Evolutionary conservation across 306 rosid genomes (phyloP), one percentile per base, ranked within the genome.

Genomic region (Fragaria iinumae): DNA sequence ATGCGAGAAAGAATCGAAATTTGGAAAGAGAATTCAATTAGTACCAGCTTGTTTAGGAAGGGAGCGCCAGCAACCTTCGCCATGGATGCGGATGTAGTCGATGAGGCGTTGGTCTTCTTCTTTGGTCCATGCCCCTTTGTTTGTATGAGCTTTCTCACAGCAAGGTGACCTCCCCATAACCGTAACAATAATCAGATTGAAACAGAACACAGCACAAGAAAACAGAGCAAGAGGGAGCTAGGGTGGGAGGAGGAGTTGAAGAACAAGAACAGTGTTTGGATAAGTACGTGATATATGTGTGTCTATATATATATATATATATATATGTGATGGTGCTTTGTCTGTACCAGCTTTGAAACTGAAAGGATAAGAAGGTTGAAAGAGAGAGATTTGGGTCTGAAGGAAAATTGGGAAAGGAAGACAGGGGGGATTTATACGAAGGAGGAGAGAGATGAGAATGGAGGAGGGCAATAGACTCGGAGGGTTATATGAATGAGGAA

Each of bases 21-120:
- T 62, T 62, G 67, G 67, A 27, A 60, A 60, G 66, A 25, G 32
- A 36, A 36, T 6, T 6, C 36, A 11, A 25, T 23, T 5, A 36
- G 9, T 69, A 90, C 95, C 96, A 0, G 96, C 96, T 20, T 89
- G 75, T 76, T 85, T 88, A 20, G 96, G 96, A 55, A 90, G 96
- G 71, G 92, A 88, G 5, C 96, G 92, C 96, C 96, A 90, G 73
- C 89, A 86, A n/a, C 96, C 96, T 67, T 90, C 92, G 45, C 96
- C 96, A 13, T 88, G 96, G 76, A 78, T 21, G 55, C 92, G 90
- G 69, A 90, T 88, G 78, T 90, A 83, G 53, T 90, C 89, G 56
- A 88, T 81, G 29, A 90, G 89, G 81, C 89, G 92, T 50, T 88
- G 96, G 70, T 90, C 96, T 79, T 90, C 96, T 4, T 90, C 96